Conservation (phyloP, 2,329 filamentous ascomycete genomes). For the Pseudonectria buxi region DNA sequence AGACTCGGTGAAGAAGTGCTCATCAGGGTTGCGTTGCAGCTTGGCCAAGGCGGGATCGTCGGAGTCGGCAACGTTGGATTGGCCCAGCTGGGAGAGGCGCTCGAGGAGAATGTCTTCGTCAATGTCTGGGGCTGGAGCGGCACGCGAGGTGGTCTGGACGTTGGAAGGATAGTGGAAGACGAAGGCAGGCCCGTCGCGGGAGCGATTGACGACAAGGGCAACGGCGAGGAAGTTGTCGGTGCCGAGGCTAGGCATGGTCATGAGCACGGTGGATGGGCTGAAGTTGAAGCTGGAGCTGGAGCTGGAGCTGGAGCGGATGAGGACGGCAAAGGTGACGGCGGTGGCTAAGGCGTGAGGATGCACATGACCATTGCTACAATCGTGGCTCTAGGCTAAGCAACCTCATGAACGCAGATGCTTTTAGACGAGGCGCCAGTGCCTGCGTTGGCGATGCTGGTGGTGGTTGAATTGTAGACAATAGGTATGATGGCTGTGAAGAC, state of each 20-base stretch:
- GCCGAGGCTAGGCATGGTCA: slow-evolving; percentile 44
- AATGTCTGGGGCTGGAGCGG: slow-evolving; percentile 30
- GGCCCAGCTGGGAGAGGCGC: slow-evolving; percentile 34
- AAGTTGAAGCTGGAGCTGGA: no score
- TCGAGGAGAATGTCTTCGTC: slow-evolving; percentile 48
- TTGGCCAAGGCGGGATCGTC: slow-evolving; percentile 35
- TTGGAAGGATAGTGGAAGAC: slow-evolving; percentile 83
- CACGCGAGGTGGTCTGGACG: slow-evolving; percentile 33
- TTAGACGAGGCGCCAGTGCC: no score
- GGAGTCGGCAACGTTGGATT: slow-evolving; percentile 25
- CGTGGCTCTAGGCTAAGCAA: no score
- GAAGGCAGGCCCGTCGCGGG: slow-evolving; percentile 71
- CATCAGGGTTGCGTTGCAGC: slow-evolving; percentile 46
- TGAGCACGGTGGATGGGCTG: no score
- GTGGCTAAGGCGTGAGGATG: no score
- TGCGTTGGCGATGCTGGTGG: no score
- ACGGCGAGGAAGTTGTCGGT: slow-evolving; percentile 59
- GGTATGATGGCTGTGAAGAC: no score
- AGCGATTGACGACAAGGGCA: slow-evolving; percentile 66
- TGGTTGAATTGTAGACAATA: no score
- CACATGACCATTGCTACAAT: no score
- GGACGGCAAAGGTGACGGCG: no score
- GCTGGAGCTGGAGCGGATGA: no score
- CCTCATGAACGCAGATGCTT: no score
- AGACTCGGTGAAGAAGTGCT: slow-evolving; percentile 48